These are phyloP conservation scores for Cladosporium sphaerospermum DNA, from an alignment of 2,329 filamentous ascomycete species.

Conservation along the genomic window DNA sequence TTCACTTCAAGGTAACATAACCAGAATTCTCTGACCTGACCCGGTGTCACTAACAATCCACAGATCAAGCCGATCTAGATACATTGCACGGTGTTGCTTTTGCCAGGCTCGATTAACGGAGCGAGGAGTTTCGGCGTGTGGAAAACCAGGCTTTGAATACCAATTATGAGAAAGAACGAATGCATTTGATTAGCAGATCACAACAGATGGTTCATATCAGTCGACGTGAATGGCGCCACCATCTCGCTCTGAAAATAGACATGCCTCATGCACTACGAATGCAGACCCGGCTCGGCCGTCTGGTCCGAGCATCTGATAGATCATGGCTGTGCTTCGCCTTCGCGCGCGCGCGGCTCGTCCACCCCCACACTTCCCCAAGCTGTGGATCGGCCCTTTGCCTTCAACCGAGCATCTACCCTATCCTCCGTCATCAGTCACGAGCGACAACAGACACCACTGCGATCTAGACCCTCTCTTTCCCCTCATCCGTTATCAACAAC, in stretches of 20 bases:
- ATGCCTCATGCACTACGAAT: no score
- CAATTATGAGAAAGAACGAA: neutral
- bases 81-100: constrained; percentile 4
- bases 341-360: neutral
- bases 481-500: neutral
- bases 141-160: neutral
- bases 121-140: constrained; percentile 10
- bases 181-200: neutral
- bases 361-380: constrained; percentile 6
- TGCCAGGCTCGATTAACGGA: neutral
- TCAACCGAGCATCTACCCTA: constrained; percentile 7
- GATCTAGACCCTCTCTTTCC: neutral
- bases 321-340: neutral
- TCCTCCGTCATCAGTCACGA: constrained; percentile 8
- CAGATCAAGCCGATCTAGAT: constrained; percentile 30
- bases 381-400: constrained; percentile 4
- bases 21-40: neutral
- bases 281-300: no score
- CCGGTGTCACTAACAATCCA: neutral
- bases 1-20: constrained; percentile 82
- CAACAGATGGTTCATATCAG: no score
- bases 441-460: neutral
- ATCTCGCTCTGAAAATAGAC: no score
- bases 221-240: no score
- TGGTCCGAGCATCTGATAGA: no score